Evolutionary conservation across 2,329 filamentous ascomycete genomes (phyloP).

Genomic region (Penicillium sp.): DNA sequence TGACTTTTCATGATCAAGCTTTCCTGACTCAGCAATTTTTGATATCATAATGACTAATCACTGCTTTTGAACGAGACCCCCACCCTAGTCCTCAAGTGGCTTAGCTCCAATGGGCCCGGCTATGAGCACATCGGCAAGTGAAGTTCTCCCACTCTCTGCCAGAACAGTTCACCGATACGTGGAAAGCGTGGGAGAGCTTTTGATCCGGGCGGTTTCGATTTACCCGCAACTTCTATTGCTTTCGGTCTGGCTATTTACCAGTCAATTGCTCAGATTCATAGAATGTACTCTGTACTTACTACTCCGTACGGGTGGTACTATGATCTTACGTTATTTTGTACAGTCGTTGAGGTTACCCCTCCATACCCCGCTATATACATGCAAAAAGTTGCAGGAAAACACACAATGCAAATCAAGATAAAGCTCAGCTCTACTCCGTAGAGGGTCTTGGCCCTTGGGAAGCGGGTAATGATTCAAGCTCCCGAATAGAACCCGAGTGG

Average conservation of each 20-base stretch:
- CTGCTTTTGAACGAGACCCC: conserved; percentile 23
- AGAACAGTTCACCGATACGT: conserved; percentile 29
- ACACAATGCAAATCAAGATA: background rate
- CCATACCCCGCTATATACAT: conserved; percentile 20
- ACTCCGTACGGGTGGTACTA: background rate
- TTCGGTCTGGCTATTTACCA: background rate
- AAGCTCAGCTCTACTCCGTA: background rate
- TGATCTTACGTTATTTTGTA: background rate
- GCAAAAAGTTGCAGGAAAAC: conserved; percentile 6
- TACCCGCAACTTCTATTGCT: background rate
- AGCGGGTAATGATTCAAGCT: conserved; percentile 14
- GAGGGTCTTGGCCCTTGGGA: conserved; percentile 1
- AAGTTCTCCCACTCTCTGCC: conserved; percentile 23
- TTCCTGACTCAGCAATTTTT: conserved; percentile 1
- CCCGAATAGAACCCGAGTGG: conserved; percentile 23
- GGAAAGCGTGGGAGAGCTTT: conserved; percentile 9
- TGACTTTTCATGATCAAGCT: background rate
- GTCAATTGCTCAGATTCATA: too few relatives aligned
- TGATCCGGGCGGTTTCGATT: conserved; percentile 1
- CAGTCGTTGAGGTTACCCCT: conserved; percentile 13
- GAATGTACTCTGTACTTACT: background rate
- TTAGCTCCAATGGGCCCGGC: conserved; percentile 24
- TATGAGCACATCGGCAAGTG: conserved; percentile 19
- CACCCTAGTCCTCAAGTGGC: conserved; percentile 29
- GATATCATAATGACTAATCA: conserved; percentile 5